Conservation (phyloP, 164 flowering plant genomes). For the Liriodendron chinense region DNA sequence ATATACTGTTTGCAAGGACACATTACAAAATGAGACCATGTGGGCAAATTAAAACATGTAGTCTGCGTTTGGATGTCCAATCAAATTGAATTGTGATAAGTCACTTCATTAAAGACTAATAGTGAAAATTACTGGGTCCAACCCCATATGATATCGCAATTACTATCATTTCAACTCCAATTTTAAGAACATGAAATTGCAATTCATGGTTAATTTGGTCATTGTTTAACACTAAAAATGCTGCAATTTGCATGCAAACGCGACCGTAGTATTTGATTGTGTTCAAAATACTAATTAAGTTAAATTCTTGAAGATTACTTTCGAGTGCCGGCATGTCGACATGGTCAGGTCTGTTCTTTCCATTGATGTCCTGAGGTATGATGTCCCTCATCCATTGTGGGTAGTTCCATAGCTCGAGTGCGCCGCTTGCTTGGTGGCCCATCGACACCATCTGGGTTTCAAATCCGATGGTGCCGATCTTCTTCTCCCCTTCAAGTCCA, state of each 20-base stretch:
- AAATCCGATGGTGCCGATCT: constrained; percentile 28
- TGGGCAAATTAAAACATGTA: background rate
- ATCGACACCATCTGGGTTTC: constrained; percentile 35
- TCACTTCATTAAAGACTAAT: too few relatives aligned
- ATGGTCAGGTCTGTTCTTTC: constrained; percentile 35
- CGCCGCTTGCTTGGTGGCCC: constrained; percentile 53
- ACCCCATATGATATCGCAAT: too few relatives aligned
- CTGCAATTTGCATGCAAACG: too few relatives aligned
- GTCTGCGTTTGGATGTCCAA: too few relatives aligned
- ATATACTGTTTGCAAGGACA: constrained; percentile 25
- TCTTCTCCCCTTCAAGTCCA: constrained; percentile 34
- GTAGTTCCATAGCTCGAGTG: constrained; percentile 40
- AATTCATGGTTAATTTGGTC: too few relatives aligned
- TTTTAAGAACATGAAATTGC: too few relatives aligned
- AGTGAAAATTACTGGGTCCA: background rate
- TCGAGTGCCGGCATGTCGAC: constrained; percentile 41
- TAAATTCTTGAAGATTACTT: constrained; percentile 14
- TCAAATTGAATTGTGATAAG: background rate
- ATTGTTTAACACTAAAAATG: too few relatives aligned
- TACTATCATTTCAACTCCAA: too few relatives aligned
- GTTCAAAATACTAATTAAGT: too few relatives aligned
- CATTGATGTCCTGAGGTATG: constrained; percentile 27
- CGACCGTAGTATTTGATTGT: too few relatives aligned
- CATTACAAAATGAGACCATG: background rate
- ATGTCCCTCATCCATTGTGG: constrained; percentile 38